These are phyloP conservation scores for Vararia minispora DNA, from an alignment of 768 basidiomycete genomes.

Conservation along the genomic window DNA sequence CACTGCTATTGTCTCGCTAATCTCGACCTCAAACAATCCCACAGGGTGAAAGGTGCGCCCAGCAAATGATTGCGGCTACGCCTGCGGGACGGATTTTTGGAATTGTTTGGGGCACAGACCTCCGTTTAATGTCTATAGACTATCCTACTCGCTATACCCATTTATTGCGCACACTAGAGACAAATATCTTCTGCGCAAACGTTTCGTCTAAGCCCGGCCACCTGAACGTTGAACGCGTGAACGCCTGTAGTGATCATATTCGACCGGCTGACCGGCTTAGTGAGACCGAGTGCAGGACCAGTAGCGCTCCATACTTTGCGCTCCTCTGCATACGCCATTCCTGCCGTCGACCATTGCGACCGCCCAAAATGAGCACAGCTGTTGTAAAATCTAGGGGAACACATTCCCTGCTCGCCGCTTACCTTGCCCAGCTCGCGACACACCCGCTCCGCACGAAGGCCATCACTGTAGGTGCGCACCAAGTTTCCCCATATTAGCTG, in stretches of 20 bases:
- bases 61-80: too few relatives aligned
- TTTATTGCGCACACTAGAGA: background rate
- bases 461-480: conserved; percentile 49
- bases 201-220: too few relatives aligned
- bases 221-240: too few relatives aligned
- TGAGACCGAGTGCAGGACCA: too few relatives aligned
- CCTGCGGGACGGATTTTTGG: background rate
- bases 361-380: conserved; percentile 13
- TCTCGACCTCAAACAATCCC: conserved; percentile 1
- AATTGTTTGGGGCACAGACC: background rate
- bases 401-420: conserved; percentile 50
- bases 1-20: background rate
- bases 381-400: conserved; percentile 17
- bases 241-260: too few relatives aligned
- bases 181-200: too few relatives aligned
- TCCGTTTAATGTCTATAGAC: conserved; percentile 3
- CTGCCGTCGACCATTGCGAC: background rate
- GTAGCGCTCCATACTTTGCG: too few relatives aligned
- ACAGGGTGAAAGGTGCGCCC: conserved; percentile 47
- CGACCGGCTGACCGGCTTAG: too few relatives aligned
- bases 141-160: conserved; percentile 6
- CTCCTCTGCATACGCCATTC: background rate
- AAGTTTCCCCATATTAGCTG: conserved; percentile 1
- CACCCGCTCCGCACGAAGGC: conserved; percentile 77
- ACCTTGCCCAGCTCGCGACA: conserved; percentile 53